These are phyloP conservation scores for Rosa rugosa DNA, from an alignment of 306 rosid genomes.

Conservation along the genomic window DNA sequence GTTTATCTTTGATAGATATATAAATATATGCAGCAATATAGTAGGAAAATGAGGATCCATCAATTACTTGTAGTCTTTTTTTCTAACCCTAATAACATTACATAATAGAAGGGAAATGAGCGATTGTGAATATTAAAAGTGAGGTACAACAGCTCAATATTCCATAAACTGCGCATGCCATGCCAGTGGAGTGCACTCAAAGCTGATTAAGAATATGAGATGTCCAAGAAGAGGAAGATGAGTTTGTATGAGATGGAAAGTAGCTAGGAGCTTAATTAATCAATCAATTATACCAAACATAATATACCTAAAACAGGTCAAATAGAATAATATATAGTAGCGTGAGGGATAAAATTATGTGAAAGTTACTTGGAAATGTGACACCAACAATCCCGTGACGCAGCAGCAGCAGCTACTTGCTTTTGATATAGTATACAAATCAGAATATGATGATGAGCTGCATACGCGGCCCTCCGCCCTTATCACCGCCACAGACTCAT, in stretches of 20 bases:
- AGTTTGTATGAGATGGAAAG: conserved; percentile 7
- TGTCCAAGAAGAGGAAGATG: conserved; percentile 13
- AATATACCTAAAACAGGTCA: not conserved
- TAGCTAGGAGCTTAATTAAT: not conserved
- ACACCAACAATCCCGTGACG: conserved; percentile 27
- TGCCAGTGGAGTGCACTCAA: conserved; percentile 8
- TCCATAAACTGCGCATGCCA: not conserved
- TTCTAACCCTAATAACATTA: no score
- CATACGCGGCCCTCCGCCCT: not conserved
- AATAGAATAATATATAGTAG: not conserved
- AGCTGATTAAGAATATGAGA: conserved; percentile 19
- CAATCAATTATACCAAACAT: not conserved
- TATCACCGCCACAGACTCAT: no score
- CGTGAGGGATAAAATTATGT: not conserved
- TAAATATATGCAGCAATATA: no score
- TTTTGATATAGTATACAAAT: no score
- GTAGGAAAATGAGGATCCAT: no score
- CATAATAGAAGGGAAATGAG: no score
- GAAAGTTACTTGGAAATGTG: conserved; percentile 7
- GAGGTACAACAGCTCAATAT: no score
- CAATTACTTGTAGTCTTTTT: no score
- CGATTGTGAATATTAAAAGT: not conserved
- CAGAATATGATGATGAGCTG: not conserved
- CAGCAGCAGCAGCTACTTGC: not conserved
- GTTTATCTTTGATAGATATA: no score